phyloP scores from a whole-genome alignment of 2,329 filamentous ascomycete species.

The Penicillium sp. region DNA sequence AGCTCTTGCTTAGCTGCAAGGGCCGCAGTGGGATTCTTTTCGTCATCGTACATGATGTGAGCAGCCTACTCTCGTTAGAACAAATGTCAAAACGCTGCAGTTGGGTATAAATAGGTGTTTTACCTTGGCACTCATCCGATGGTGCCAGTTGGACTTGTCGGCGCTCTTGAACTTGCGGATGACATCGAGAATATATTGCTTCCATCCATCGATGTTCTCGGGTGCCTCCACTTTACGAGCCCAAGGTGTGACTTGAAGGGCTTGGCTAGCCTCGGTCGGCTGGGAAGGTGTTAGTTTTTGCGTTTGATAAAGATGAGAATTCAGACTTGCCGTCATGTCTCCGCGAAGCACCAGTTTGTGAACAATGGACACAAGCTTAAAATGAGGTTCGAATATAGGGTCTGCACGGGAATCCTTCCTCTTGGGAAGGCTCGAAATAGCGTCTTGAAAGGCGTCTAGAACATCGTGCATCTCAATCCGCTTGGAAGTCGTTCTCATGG shows the following conservation, averaged over 20 bases:
- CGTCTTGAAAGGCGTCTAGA: constrained; percentile 60
- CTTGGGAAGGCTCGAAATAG: constrained; percentile 64
- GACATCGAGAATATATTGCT: constrained; percentile 64
- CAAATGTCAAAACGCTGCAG: neutral
- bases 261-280: constrained; percentile 53
- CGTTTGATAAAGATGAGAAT: constrained; percentile 23
- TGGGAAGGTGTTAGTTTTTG: constrained; percentile 37
- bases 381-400: constrained; percentile 86
- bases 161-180: constrained; percentile 64
- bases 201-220: constrained; percentile 58
- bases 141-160: constrained; percentile 94
- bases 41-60: constrained; percentile 63
- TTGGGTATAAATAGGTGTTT: constrained; percentile 28
- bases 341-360: constrained; percentile 73
- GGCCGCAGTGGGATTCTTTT: constrained; percentile 55
- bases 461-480: constrained; percentile 52
- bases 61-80: constrained; percentile 51
- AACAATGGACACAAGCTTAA: constrained; percentile 80
- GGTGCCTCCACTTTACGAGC: constrained; percentile 56
- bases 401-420: constrained; percentile 66
- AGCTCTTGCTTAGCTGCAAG: constrained; percentile 74
- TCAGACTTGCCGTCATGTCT: constrained; percentile 46
- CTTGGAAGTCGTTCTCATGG: constrained; percentile 41
- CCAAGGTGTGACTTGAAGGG: constrained; percentile 59
- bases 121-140: constrained; percentile 82